A percentile compares a stretch with the other conserved stretches of the same genome.
These are phyloP conservation scores for Macrotyloma uniflorum DNA, from an alignment of 306 rosid genomes.

Conservation along the genomic window DNA sequence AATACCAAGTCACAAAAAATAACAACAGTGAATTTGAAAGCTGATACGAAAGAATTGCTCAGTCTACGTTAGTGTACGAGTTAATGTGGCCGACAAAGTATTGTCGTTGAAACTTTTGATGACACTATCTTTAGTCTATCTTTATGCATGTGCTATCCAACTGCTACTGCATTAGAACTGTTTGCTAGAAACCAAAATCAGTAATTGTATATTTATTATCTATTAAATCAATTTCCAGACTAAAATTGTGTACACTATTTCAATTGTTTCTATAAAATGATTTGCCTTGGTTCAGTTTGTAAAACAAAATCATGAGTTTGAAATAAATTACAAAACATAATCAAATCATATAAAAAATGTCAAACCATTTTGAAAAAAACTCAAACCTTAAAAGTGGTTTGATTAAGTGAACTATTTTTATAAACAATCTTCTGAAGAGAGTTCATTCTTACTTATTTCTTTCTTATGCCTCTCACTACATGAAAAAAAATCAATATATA, in stretches of 20 bases:
- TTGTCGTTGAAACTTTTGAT: conserved; percentile 11
- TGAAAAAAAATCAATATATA: too few species aligned
- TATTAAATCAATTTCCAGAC: background rate
- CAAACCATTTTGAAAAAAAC: too few species aligned
- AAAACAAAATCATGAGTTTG: too few species aligned
- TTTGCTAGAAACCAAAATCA: background rate
- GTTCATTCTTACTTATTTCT: background rate
- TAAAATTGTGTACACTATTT: background rate
- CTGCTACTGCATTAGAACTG: background rate
- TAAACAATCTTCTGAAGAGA: background rate
- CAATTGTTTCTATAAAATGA: too few species aligned
- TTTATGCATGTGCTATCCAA: conserved; percentile 12
- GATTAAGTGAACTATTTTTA: too few species aligned
- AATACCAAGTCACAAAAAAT: background rate
- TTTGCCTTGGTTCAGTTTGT: too few species aligned
- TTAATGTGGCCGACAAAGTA: conserved; percentile 1
- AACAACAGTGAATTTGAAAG: background rate
- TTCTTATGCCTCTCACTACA: too few species aligned
- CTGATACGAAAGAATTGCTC: background rate
- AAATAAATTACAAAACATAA: too few species aligned
- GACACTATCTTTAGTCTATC: background rate
- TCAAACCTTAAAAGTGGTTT: too few species aligned
- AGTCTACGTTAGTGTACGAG: background rate
- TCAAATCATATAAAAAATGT: too few species aligned
- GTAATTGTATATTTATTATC: background rate